Conservation (phyloP, 2,329 filamentous ascomycete genomes). For the Hysterium pulicare region DNA sequence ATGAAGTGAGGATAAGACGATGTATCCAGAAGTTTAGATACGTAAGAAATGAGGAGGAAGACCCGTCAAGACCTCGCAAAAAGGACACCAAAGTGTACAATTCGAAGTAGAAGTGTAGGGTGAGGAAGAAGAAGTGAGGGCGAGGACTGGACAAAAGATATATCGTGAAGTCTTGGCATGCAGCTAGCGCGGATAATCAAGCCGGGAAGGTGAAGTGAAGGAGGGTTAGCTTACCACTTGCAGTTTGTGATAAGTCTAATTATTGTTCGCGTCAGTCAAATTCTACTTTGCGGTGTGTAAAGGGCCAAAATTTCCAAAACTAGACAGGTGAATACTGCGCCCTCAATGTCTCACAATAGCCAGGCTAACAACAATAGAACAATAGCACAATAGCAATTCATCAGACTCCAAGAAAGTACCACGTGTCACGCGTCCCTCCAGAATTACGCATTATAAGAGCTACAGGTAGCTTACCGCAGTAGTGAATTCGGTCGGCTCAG, state of each 20-base stretch:
- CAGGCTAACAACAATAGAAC: neutral
- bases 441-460: neutral
- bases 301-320: too few species aligned
- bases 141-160: neutral
- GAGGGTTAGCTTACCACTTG: constrained; percentile 64
- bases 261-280: constrained; percentile 23
- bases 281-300: too few species aligned
- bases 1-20: constrained; percentile 7
- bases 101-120: neutral
- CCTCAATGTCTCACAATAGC: neutral
- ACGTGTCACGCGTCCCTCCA: neutral
- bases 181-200: neutral
- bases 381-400: neutral
- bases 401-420: neutral
- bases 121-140: neutral
- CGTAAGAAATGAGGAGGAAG: neutral
- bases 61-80: neutral
- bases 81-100: constrained; percentile 3
- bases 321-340: too few species aligned
- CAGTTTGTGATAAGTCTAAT: constrained; percentile 66
- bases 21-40: neutral
- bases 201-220: neutral
- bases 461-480: constrained; percentile 48
- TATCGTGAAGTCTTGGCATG: constrained; percentile 3
- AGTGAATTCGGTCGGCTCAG: constrained; percentile 53